phyloP scores from a whole-genome alignment of 2,329 filamentous ascomycete genomes.

The Hymenotorrendiella dingleyae region DNA sequence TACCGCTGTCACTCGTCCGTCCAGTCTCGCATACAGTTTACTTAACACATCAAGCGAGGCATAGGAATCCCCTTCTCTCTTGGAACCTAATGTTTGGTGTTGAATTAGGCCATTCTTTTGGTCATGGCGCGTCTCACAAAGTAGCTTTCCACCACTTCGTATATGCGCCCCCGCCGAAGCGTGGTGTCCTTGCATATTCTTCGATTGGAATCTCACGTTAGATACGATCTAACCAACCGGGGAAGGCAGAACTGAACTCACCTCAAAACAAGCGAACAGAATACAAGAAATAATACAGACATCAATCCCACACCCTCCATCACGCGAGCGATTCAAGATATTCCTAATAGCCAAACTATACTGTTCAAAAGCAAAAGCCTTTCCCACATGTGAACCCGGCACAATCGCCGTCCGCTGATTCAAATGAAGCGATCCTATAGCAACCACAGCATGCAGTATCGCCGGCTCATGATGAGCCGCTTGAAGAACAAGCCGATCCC shows the following conservation, averaged over 20 bases:
- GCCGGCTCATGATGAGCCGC: slow-evolving; percentile 45
- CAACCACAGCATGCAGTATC: slow-evolving; percentile 20
- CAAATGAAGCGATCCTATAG: slow-evolving; percentile 21
- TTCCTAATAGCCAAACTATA: slow-evolving; percentile 17
- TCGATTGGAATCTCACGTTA: too few relatives aligned
- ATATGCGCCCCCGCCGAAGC: slow-evolving; percentile 9
- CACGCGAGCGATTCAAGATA: slow-evolving; percentile 7
- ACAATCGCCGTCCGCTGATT: too few relatives aligned
- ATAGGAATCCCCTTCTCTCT: slow-evolving; percentile 2
- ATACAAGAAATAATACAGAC: slow-evolving; percentile 18
- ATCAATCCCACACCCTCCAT: slow-evolving; percentile 10
- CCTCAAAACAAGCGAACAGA: slow-evolving; percentile 20
- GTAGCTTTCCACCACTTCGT: slow-evolving; percentile 12
- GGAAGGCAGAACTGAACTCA: too few relatives aligned
- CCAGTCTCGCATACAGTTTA: slow-evolving; percentile 6
- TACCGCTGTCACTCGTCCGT: slow-evolving; percentile 2
- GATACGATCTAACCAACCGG: too few relatives aligned
- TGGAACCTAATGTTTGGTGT: slow-evolving; percentile 4
- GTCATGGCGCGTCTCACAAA: slow-evolving; percentile 9
- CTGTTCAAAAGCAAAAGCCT: slow-evolving; percentile 18
- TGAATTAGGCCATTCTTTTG: slow-evolving; percentile 4
- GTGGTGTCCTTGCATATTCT: slow-evolving; percentile 16
- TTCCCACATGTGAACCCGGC: too few relatives aligned
- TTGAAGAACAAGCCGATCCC: slow-evolving; percentile 54
- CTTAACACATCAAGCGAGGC: slow-evolving; percentile 6